phyloP scores from a whole-genome alignment of 371 early-diverging fungal genomes.

The Apophysomyces trapeziformis region DNA sequence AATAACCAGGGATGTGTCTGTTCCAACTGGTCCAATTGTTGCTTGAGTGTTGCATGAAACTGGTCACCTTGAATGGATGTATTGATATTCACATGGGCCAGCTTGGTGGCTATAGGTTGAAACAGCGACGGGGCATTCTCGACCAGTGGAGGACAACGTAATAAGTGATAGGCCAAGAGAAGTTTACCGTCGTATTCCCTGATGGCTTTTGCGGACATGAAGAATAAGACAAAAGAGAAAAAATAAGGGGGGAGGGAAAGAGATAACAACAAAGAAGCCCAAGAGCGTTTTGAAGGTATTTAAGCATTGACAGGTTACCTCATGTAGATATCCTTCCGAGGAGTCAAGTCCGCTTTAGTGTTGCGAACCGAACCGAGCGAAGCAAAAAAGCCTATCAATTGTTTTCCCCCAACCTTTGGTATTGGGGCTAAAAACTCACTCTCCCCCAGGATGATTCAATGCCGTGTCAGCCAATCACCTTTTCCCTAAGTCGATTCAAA shows the following conservation, averaged over 20 bases:
- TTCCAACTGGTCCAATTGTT: conserved; percentile 69
- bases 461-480: conserved; percentile 8
- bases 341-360: conserved; percentile 7
- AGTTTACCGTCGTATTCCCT: conserved; percentile 96
- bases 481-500: background rate
- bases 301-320: background rate
- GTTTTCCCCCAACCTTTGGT: conserved; percentile 3
- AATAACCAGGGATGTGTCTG: conserved; percentile 81
- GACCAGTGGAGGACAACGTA: conserved; percentile 61
- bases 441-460: conserved; percentile 3
- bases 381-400: background rate
- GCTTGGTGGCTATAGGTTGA: conserved; percentile 68
- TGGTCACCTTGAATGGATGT: conserved; percentile 53
- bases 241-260: background rate
- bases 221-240: background rate
- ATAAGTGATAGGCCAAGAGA: conserved; percentile 85
- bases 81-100: conserved; percentile 78
- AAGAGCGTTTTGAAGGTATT: background rate
- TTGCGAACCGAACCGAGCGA: background rate
- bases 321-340: conserved; percentile 4
- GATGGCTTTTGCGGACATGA: conserved; percentile 94
- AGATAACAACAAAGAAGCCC: background rate
- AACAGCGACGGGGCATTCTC: conserved; percentile 55
- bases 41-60: conserved; percentile 60
- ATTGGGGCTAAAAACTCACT: background rate